Evolutionary conservation across 768 basidiomycete species (phyloP).

Genomic region (Tylopilus subfusipes): DNA sequence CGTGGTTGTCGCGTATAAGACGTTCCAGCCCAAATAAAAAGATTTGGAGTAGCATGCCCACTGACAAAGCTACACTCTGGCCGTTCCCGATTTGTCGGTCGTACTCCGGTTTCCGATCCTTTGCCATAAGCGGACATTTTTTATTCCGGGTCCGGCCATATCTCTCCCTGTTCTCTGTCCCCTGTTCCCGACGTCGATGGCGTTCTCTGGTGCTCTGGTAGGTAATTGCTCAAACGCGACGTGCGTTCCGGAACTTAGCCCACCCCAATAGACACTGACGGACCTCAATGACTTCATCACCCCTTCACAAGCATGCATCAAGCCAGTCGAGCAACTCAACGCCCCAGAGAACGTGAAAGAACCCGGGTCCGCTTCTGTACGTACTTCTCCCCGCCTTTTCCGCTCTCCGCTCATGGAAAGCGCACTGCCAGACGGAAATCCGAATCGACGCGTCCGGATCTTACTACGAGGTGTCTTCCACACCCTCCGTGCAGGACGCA

Average conservation of each 20-base stretch:
- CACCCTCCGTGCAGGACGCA: constrained; percentile 18
- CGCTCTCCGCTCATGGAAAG: constrained; percentile 3
- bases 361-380: constrained; percentile 43
- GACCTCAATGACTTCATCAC: constrained; percentile 97
- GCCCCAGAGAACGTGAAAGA: constrained; percentile 38
- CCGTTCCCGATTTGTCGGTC: too few relatives aligned
- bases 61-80: too few relatives aligned
- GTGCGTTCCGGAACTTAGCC: constrained; percentile 6
- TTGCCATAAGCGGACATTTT: not conserved
- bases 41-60: too few relatives aligned
- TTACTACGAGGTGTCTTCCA: constrained; percentile 78
- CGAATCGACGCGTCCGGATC: constrained; percentile 78
- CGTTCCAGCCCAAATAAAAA: too few relatives aligned
- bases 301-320: constrained; percentile 95
- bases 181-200: constrained; percentile 47
- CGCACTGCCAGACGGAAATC: constrained; percentile 74
- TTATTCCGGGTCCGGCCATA: not conserved
- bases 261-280: constrained; percentile 64
- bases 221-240: constrained; percentile 20
- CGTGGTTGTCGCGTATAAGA: too few relatives aligned
- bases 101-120: not conserved
- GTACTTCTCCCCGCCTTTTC: constrained; percentile 3
- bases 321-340: constrained; percentile 71
- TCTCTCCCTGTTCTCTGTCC: not conserved
- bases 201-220: constrained; percentile 85